Conservation (phyloP, 495 filamentous ascomycete genomes). For the Hypoxylon intermedium region DNA sequence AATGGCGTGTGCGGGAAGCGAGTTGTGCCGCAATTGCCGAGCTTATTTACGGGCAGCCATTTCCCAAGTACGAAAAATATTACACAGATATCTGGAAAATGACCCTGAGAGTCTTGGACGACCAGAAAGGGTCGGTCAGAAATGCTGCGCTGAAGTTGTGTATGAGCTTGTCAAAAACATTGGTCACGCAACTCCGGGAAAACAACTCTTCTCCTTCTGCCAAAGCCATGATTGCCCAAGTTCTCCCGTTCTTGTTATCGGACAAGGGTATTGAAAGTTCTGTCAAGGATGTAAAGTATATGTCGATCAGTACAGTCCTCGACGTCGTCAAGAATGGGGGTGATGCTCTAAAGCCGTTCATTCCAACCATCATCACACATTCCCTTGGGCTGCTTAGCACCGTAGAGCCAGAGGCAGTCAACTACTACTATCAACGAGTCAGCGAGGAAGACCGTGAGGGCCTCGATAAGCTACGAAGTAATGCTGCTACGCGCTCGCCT, state of each 20-base stretch:
- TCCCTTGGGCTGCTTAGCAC: slow-evolving; percentile 82
- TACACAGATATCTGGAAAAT: slow-evolving; percentile 82
- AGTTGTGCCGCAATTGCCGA: slow-evolving; percentile 91
- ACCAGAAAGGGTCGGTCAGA: slow-evolving; percentile 91
- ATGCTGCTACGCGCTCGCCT: slow-evolving; percentile 81
- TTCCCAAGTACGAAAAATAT: slow-evolving; percentile 82
- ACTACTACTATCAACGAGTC: slow-evolving; percentile 90
- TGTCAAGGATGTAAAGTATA: slow-evolving; percentile 80
- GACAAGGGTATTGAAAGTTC: slow-evolving; percentile 85
- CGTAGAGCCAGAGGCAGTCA: slow-evolving; percentile 83
- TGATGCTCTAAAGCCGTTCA: slow-evolving; percentile 74
- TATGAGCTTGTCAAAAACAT: slow-evolving; percentile 77
- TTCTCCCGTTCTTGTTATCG: slow-evolving; percentile 91
- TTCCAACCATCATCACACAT: slow-evolving; percentile 80
- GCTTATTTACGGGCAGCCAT: slow-evolving; percentile 74
- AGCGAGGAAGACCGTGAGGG: slow-evolving; percentile 83
- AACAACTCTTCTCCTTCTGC: slow-evolving; percentile 74
- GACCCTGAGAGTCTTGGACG: slow-evolving; percentile 86
- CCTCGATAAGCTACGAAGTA: slow-evolving; percentile 84
- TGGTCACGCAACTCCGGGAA: slow-evolving; percentile 85
- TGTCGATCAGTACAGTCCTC: slow-evolving; percentile 76
- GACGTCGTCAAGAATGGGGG: slow-evolving; percentile 88
- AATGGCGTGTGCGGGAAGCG: slow-evolving; percentile 92
- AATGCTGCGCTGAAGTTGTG: slow-evolving; percentile 80
- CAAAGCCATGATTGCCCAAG: slow-evolving; percentile 76